Base-by-base conservation (phyloP, 495 filamentous ascomycete genomes). In the Aspergillus hancockii region DNA sequence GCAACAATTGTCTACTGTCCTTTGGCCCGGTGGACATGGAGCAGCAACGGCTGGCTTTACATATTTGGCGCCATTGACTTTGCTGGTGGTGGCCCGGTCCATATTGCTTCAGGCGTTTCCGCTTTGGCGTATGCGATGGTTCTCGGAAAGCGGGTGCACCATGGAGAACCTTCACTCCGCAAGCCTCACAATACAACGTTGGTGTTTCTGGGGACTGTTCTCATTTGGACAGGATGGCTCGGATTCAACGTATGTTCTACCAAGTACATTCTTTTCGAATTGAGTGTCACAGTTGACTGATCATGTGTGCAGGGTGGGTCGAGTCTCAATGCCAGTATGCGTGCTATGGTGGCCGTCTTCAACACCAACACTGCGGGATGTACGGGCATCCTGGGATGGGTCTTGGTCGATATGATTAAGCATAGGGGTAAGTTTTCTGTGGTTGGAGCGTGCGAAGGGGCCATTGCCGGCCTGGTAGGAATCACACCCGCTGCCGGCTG, bases 401-500 rank as follows among this genome's bases (percentile, higher is more conserved):
- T 81, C 8, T 22, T 83, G 1, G 81, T 86, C 5, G 84, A 87
- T 67, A 83, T 78, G 65, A 76, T 85, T 67, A 74, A 75, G 54
- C 70, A 82, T 51, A 74, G 76, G 43, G 77, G 79, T 0, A 79
- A 77, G 49, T 87, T 85, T 70, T 79, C 78, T n/a, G 74, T 85
- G 3, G 83, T 86, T 0, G 83, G 83, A 32, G 79, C 80, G 3
- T 87, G 85, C 63, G 79, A 83, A 61, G 85, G 85, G 25, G 83
- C 82, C 16, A 87, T 88, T 62, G 81, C 84, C 30, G 85, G 85
- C 19, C 79, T 88, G 14, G 84, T 88, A 9, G 85, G 81, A 12
- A 86, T 88, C 65, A 88, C 85, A 0, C 85, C 84, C 6, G 85
- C 83, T 16, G 83, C 83, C 18, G 83, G 85, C 45, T 87, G 81